A percentile compares a stretch with the other conserved stretches of the same genome.
These are phyloP conservation scores for Pleurotus salmoneostramineus DNA, from an alignment of 768 basidiomycete species.

Conservation along the genomic window DNA sequence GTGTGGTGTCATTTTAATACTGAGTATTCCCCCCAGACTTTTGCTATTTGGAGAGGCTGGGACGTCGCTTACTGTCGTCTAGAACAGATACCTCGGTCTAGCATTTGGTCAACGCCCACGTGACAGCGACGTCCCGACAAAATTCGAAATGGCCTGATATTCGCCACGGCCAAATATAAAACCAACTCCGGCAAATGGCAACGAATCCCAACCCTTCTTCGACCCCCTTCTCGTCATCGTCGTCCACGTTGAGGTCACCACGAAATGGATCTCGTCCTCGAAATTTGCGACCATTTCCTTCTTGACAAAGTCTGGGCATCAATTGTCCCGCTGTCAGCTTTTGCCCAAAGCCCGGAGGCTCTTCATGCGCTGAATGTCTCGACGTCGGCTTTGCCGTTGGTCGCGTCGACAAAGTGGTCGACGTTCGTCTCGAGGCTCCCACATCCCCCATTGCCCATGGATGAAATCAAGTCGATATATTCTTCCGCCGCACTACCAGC, in stretches of 20 bases:
- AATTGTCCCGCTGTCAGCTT: slow-evolving; percentile 62
- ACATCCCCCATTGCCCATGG: slow-evolving; percentile 45
- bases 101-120: slow-evolving; percentile 1
- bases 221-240: not conserved
- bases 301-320: slow-evolving; percentile 80
- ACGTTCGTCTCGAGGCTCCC: slow-evolving; percentile 53
- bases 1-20: not conserved
- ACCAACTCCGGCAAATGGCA: not conserved
- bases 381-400: slow-evolving; percentile 28
- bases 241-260: not conserved
- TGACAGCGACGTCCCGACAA: not conserved
- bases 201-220: not conserved
- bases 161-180: not conserved
- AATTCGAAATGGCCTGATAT: slow-evolving; percentile 6
- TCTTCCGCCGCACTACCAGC: slow-evolving; percentile 17
- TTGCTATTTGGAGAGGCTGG: not conserved
- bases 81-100: not conserved
- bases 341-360: slow-evolving; percentile 25
- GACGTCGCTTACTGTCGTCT: not conserved
- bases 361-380: slow-evolving; percentile 34
- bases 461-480: slow-evolving; percentile 27
- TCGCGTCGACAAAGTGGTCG: slow-evolving; percentile 38
- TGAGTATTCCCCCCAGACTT: not conserved
- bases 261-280: slow-evolving; percentile 82
- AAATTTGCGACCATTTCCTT: slow-evolving; percentile 61